Evolutionary conservation across 2,329 filamentous ascomycete genomes (phyloP).

Genomic region (Ceratocystis eucalypticola): DNA sequence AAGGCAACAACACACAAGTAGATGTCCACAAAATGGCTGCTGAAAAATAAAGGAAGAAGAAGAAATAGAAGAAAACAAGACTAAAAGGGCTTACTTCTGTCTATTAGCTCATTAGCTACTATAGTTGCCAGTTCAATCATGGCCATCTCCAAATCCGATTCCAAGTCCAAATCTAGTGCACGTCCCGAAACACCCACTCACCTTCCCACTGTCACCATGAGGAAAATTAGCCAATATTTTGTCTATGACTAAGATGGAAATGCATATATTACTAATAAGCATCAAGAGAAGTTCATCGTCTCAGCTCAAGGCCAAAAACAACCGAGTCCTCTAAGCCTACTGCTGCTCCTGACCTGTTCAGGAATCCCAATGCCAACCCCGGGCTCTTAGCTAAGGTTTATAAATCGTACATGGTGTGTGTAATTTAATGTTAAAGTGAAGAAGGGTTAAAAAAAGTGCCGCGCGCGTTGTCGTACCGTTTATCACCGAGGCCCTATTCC

Average conservation of each 20-base stretch:
- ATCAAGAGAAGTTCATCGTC: neutral
- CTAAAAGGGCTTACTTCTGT: neutral
- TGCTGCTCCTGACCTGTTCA: too few species aligned
- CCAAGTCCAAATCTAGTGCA: neutral
- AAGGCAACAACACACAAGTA: neutral
- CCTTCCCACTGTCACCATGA: neutral
- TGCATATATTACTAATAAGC: too few species aligned
- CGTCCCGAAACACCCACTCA: neutral
- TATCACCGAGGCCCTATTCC: neutral
- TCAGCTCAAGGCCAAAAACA: neutral
- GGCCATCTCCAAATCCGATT: neutral
- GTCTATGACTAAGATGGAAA: neutral
- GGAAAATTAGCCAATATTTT: too few species aligned
- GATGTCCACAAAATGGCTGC: neutral
- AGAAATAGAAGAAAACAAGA: neutral
- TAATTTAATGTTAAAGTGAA: too few species aligned
- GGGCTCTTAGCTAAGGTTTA: neutral
- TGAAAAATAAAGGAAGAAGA: neutral
- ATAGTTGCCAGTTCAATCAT: neutral
- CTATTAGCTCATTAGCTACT: constrained; percentile 2
- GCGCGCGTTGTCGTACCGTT: neutral
- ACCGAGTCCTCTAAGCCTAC: neutral
- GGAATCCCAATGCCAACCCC: neutral
- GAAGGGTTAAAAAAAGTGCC: neutral
- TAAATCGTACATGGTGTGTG: neutral